phyloP scores from a whole-genome alignment of 208 protist genomes.

The Trypanosoma boissoni region DNA sequence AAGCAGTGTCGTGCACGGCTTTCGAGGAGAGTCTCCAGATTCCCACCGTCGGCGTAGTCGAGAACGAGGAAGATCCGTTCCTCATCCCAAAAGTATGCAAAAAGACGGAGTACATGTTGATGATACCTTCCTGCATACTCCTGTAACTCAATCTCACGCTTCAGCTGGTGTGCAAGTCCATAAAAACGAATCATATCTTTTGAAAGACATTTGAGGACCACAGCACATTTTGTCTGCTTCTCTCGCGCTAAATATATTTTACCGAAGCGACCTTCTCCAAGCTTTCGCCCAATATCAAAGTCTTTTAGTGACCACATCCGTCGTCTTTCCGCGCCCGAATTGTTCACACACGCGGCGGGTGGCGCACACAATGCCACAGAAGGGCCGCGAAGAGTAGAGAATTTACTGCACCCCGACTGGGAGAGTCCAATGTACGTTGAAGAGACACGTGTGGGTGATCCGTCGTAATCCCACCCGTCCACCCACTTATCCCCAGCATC shows the following conservation, averaged over 20 bases:
- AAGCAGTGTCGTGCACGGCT: constrained; percentile 16
- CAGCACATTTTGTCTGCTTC: constrained; percentile 34
- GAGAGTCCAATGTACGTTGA: too few relatives aligned
- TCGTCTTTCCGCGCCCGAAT: not conserved
- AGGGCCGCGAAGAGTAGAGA: too few relatives aligned
- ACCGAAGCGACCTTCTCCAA: constrained; percentile 36
- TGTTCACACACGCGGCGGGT: too few relatives aligned
- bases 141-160: constrained; percentile 97
- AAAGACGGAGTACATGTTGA: constrained; percentile 94
- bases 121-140: constrained; percentile 78
- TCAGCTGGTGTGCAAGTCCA: constrained; percentile 85
- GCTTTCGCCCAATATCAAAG: constrained; percentile 49
- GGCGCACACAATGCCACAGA: too few relatives aligned
- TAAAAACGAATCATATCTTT: constrained; percentile 40
- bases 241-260: constrained; percentile 52
- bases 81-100: constrained; percentile 96
- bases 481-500: constrained; percentile 1
- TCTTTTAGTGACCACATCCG: constrained; percentile 41
- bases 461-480: constrained; percentile 9
- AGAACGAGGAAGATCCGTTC: constrained; percentile 95
- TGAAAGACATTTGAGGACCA: constrained; percentile 55
- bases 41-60: constrained; percentile 94
- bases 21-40: constrained; percentile 85
- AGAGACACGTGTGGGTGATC: not conserved
- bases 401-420: too few relatives aligned